Evolutionary conservation across 2,329 filamentous ascomycete species (phyloP), one percentile per base, ranked within the genome.

Genomic region (Phoma sp.): DNA sequence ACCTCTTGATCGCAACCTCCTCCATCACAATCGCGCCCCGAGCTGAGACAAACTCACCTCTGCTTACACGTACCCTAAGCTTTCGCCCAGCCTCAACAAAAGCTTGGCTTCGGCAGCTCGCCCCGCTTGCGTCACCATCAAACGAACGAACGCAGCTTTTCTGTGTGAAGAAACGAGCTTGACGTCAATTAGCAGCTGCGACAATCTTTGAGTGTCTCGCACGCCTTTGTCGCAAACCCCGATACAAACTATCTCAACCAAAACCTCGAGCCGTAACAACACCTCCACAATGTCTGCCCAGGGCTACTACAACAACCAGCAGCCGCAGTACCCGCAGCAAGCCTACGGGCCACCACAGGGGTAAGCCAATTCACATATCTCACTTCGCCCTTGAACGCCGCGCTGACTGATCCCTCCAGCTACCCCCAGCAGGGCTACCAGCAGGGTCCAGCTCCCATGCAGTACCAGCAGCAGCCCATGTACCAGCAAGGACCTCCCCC

Each of bases 401-500:
- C 14, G 9, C 7, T 41, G 24, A 41, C 38, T 3, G 2, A 18
- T 18, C 18, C 5, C 38, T 4, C 13, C 9, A 41, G 38, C 25
- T 41, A 41, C 38, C 23, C 23, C 10, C 38, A 25, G 13, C 38
- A 42, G 24, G 48, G 48, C 5, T 53, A 53, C 9, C 43, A 53
- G 33, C 44, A 43, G 9, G 62, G 60, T 13, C 58, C 57, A 2
- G 77, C 77, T 29, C 75, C 77, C 46, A 74, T 75, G 58, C 70
- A 79, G 66, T 52, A 52, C 43, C 42, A 52, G 37, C 50, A 42
- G n/a, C 30, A 38, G 25, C 50, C 43, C 4, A 43, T 43, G 43
- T 81, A 82, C 64, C 81, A 83, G 64, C 80, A 82, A 62, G 77
- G 75, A 22, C 79, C 79, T 4, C 77, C 77, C 24, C 75, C 77